Evolutionary conservation across 164 flowering plant genomes (phyloP), one percentile per base, ranked within the genome.

Genomic region (Vitis amurensis): DNA sequence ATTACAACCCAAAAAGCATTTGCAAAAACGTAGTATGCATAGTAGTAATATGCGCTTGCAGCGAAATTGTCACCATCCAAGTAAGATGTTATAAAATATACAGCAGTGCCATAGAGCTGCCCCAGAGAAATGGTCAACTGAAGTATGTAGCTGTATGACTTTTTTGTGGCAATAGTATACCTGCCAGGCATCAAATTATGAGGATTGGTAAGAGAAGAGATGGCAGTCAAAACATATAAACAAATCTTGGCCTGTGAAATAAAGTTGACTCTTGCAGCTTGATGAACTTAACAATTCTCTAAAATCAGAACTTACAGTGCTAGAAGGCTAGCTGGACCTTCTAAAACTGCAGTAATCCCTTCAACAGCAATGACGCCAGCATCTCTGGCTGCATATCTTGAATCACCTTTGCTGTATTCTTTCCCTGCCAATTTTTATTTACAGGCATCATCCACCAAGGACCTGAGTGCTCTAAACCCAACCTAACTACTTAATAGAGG

Each of bases 341-440:
- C 98, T 14, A 93, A 30, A 73, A 83, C 96, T 2, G 94, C 91
- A 61, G 99, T 95, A 23, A 95, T 71, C 63, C 94, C 98, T 87
- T 95, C 99, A 62, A 95, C 84, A 55, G 92, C 47, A 74, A 95
- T 86, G 50, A 91, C 76, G 12, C 70, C 93, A 14, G 99, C 56
- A 78, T 93, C 93, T 68, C 97, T 81, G 15, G 77, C 89, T 9
- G 83, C 99, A 71, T 93, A 95, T 79, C 99, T 85, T 51, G 98
- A 93, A 78, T 95, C 99, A 59, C 99, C 99, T 83, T 93, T 95
- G 86, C 99, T 93, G 84, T 95, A 95, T 78, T 94, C 99, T 80
- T 94, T 94, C 97, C 98, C 98, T 94, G 85, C 30, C 61, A 80
- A 49, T 14, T 62, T 62, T 13, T 11, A 47, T 15, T 50, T 47